Conservation (phyloP, 2,329 filamentous ascomycete species). For the Aspergillus sergii region DNA sequence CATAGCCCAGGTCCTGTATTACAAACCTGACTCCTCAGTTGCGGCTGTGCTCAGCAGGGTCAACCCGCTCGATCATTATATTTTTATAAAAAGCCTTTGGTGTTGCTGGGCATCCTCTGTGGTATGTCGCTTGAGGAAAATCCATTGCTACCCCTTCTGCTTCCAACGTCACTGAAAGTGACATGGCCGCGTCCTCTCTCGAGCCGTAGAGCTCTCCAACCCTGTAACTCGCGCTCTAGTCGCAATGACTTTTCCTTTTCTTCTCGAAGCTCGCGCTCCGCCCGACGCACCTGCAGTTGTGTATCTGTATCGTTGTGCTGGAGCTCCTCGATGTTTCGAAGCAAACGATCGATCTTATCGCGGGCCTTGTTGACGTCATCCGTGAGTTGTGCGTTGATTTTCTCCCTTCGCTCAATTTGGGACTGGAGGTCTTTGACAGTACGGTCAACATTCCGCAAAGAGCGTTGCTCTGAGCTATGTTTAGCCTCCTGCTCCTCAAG, state of each 20-base stretch:
- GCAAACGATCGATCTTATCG: slow-evolving; percentile 87
- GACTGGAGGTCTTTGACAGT: slow-evolving; percentile 89
- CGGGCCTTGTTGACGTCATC: slow-evolving; percentile 85
- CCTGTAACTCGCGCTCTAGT: slow-evolving; percentile 86
- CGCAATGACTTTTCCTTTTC: slow-evolving; percentile 79
- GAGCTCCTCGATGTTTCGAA: slow-evolving; percentile 89
- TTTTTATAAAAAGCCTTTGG: slow-evolving; percentile 72
- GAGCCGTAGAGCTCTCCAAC: slow-evolving; percentile 71
- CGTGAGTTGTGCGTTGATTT: slow-evolving; percentile 75
- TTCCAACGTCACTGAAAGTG: slow-evolving; percentile 43
- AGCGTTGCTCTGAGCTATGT: slow-evolving; percentile 79
- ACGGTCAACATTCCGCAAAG: slow-evolving; percentile 88
- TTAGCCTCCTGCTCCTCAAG: slow-evolving; percentile 81
- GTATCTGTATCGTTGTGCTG: slow-evolving; percentile 82
- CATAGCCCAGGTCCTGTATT: slow-evolving; percentile 17
- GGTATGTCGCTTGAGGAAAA: slow-evolving; percentile 56
- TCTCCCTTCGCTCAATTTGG: slow-evolving; percentile 92
- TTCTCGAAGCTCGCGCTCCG: slow-evolving; percentile 86
- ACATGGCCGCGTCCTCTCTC: slow-evolving; percentile 54
- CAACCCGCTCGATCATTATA: slow-evolving; percentile 20
- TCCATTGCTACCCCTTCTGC: slow-evolving; percentile 41
- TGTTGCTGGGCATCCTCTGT: slow-evolving; percentile 70
- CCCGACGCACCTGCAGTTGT: slow-evolving; percentile 79
- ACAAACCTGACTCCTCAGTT: slow-evolving; percentile 6
- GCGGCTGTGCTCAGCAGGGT: slow-evolving; percentile 17